Base-by-base conservation (phyloP, 305 asterid genomes). In the Caryopteris hybrid region DNA sequence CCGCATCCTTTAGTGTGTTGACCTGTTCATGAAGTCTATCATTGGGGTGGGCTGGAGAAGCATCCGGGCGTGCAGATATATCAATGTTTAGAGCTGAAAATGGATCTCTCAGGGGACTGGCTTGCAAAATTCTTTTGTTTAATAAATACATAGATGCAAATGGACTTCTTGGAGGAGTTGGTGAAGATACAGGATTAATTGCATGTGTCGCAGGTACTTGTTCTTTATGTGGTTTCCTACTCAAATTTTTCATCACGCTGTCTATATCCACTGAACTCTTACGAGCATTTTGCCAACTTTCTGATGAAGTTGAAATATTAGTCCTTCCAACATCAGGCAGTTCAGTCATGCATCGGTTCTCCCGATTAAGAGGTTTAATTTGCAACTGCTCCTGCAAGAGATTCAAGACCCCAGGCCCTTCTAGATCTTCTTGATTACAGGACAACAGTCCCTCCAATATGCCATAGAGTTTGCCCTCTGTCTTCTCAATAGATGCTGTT, bases 121-220 rank as follows among this genome's bases (percentile, higher is more conserved):
- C 78, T 68, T 74, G 83, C 73, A 73, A 64, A 74, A 80, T 68
- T 61, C 55, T 83, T 80, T 74, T 83, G 71, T 72, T 78, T 73
- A 87, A 75, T 48, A 74, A 74, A 61, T 87, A 79, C 47, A 84
- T 18, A 66, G 95, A 84, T 77, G 83, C 84, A 79, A 79, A 80
- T 58, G 92, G 88, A 63, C 84, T 85, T 79, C 74, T 86, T 21
- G 96, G 86, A 72, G 95, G 86, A 74, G 92, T 82, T 61, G 89
- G 90, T 57, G 92, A 88, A 38, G 85, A 76, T 65, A 56, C 75
- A 53, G 56, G 65, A 73, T 57, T 73, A 36, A 59, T 43, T 60
- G 79, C 74, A 68, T 71, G 65, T 47, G 61, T 70, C 60, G 21
- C 75, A 14, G 59, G 75, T 66, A 76, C 78, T 43, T 61, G 74